phyloP scores from a whole-genome alignment of 2,329 filamentous ascomycete species.

The Alternaria dauci region DNA sequence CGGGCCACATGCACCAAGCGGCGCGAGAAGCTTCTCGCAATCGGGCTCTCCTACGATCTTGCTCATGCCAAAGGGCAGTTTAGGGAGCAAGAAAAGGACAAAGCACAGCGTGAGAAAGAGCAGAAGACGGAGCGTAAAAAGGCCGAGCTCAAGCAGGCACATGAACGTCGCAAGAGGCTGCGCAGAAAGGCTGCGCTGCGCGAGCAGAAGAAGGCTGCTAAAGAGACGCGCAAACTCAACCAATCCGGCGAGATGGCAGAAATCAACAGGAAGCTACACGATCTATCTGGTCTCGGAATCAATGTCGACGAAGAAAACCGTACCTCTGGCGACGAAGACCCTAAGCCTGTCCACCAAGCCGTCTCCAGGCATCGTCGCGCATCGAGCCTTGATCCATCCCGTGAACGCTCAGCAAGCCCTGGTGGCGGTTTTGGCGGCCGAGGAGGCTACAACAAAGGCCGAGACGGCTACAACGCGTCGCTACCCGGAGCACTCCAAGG shows the following conservation, averaged over 20 bases:
- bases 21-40: conserved; percentile 76
- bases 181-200: conserved; percentile 50
- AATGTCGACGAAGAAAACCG: conserved; percentile 44
- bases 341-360: conserved; percentile 38
- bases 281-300: conserved; percentile 46
- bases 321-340: conserved; percentile 39
- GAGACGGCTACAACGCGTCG: conserved; percentile 47
- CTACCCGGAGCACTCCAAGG: conserved; percentile 42
- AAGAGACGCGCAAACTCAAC: conserved; percentile 36
- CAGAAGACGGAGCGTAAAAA: conserved; percentile 49
- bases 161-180: conserved; percentile 46
- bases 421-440: conserved; percentile 42
- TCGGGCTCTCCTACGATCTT: conserved; percentile 75
- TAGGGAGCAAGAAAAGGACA: conserved; percentile 59
- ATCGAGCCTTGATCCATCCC: conserved; percentile 38
- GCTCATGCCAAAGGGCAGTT: conserved; percentile 72
- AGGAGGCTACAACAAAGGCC: conserved; percentile 46
- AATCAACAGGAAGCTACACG: conserved; percentile 38
- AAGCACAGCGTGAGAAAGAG: conserved; percentile 51
- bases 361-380: conserved; percentile 42
- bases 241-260: conserved; percentile 36
- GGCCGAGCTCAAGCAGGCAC: conserved; percentile 48
- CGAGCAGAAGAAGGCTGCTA: conserved; percentile 50
- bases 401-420: conserved; percentile 45
- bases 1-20: conserved; percentile 67